These are phyloP conservation scores for Podospora conica DNA, from an alignment of 495 filamentous ascomycete genomes.

Conservation along the genomic window DNA sequence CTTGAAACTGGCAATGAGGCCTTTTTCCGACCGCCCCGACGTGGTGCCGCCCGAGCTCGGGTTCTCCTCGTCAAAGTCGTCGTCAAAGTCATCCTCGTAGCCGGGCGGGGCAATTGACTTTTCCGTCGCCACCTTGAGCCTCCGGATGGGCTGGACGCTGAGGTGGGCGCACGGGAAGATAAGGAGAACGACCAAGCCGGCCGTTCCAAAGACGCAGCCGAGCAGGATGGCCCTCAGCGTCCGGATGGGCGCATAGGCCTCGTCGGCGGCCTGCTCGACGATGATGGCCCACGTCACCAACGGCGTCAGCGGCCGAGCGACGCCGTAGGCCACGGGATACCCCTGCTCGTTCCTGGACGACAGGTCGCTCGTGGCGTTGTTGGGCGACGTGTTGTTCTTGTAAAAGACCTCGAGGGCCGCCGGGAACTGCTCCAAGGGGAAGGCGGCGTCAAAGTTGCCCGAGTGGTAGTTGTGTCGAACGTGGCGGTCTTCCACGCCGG, in stretches of 20 bases:
- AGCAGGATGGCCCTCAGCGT: slow-evolving; percentile 70
- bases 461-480: slow-evolving; percentile 33
- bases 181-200: slow-evolving; percentile 59
- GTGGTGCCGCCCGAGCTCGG: slow-evolving; percentile 31
- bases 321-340: slow-evolving; percentile 60
- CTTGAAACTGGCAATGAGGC: slow-evolving; percentile 30
- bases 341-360: slow-evolving; percentile 64
- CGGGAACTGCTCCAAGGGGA: slow-evolving; percentile 51
- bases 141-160: slow-evolving; percentile 71
- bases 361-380: slow-evolving; percentile 60
- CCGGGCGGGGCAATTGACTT: slow-evolving; percentile 64
- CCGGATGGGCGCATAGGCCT: slow-evolving; percentile 70
- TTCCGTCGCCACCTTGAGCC: slow-evolving; percentile 69
- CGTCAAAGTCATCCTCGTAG: slow-evolving; percentile 44
- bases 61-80: slow-evolving; percentile 38
- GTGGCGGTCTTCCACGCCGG: slow-evolving; percentile 43
- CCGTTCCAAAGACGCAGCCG: slow-evolving; percentile 77
- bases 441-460: slow-evolving; percentile 43
- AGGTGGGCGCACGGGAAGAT: slow-evolving; percentile 72
- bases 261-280: slow-evolving; percentile 65
- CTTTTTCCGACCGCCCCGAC: slow-evolving; percentile 36
- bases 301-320: slow-evolving; percentile 54
- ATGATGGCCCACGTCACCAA: slow-evolving; percentile 76
- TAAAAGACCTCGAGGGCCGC: slow-evolving; percentile 51
- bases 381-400: slow-evolving; percentile 35